phyloP scores from a whole-genome alignment of 1,284 basidiomycete genomes.

The Moesziomyces aphidis region DNA sequence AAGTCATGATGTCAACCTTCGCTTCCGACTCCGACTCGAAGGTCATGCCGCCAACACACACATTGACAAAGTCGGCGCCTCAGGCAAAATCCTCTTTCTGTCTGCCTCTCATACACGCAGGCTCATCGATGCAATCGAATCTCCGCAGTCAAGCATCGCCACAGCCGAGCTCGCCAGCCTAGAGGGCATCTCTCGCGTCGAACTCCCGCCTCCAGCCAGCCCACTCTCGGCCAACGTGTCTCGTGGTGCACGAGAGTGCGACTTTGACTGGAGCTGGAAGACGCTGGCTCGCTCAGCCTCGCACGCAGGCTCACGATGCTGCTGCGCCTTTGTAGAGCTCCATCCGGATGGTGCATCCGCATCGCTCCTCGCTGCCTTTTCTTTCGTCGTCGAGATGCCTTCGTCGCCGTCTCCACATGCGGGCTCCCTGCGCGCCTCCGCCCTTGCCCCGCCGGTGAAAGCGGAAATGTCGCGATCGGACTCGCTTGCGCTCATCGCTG shows the following conservation, averaged over 20 bases:
- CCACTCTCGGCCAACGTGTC: constrained; percentile 5
- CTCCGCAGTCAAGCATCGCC: constrained; percentile 20
- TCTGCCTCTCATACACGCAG: constrained; percentile 24
- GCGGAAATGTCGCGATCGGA: constrained; percentile 17
- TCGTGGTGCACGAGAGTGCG: constrained; percentile 38
- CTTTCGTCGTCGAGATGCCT: constrained; percentile 32
- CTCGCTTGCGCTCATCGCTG: constrained; percentile 35
- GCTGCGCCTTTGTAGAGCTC: constrained; percentile 50
- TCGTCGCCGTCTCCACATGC: neutral
- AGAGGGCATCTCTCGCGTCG: constrained; percentile 42
- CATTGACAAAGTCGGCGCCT: neutral
- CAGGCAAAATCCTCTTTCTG: constrained; percentile 40
- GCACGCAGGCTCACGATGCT: constrained; percentile 18
- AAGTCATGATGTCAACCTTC: constrained; percentile 12
- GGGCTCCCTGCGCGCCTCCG: neutral
- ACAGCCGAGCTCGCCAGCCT: constrained; percentile 32
- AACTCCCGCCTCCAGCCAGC: constrained; percentile 14
- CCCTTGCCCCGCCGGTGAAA: neutral
- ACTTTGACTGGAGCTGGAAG: constrained; percentile 52
- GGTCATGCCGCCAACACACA: constrained; percentile 4
- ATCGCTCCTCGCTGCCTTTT: constrained; percentile 27
- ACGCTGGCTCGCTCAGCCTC: constrained; percentile 9
- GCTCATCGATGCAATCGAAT: constrained; percentile 21
- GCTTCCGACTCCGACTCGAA: constrained; percentile 37
- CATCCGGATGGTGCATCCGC: constrained; percentile 9